Conservation (phyloP, 352 stramenopile species). For the Globisporangium carolinianum region DNA sequence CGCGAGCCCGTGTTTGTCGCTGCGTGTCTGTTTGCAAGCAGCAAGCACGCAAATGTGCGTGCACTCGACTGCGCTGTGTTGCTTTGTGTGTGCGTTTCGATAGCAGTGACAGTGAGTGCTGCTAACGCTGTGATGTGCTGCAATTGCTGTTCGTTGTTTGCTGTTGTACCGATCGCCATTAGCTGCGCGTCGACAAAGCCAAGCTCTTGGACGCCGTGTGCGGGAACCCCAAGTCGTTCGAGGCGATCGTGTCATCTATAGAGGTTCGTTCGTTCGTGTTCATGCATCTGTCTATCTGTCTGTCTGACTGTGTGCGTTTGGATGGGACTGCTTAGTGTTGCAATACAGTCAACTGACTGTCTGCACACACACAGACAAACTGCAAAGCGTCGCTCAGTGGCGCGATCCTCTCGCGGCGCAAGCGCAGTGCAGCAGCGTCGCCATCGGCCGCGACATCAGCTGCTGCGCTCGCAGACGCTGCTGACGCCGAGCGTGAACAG, state of each 20-base stretch:
- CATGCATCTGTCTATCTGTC: too few relatives aligned
- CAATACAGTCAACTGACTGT: neutral
- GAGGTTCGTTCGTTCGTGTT: constrained; percentile 20
- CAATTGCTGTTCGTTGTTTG: constrained; percentile 1
- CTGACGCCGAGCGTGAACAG: constrained; percentile 2
- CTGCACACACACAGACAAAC: constrained; percentile 17
- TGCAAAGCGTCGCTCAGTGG: constrained; percentile 39
- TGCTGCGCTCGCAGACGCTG: constrained; percentile 7
- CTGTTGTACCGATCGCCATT: neutral
- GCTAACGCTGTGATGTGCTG: neutral
- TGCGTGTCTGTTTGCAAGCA: constrained; percentile 59
- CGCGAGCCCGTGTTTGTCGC: constrained; percentile 50
- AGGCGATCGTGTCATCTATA: constrained; percentile 62
- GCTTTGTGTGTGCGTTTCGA: neutral
- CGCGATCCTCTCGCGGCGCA: constrained; percentile 28
- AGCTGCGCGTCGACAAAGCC: constrained; percentile 54
- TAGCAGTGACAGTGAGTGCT: too few relatives aligned
- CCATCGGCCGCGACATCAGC: constrained; percentile 1
- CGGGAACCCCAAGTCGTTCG: constrained; percentile 51
- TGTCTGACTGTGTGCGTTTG: too few relatives aligned
- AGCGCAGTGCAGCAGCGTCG: constrained; percentile 6
- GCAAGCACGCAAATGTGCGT: constrained; percentile 50
- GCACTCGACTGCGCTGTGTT: neutral
- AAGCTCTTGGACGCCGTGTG: constrained; percentile 55
- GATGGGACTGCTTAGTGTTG: neutral